These are phyloP conservation scores for Chrysosporium keratinophilum DNA, from an alignment of 2,329 filamentous ascomycete species.

Conservation along the genomic window DNA sequence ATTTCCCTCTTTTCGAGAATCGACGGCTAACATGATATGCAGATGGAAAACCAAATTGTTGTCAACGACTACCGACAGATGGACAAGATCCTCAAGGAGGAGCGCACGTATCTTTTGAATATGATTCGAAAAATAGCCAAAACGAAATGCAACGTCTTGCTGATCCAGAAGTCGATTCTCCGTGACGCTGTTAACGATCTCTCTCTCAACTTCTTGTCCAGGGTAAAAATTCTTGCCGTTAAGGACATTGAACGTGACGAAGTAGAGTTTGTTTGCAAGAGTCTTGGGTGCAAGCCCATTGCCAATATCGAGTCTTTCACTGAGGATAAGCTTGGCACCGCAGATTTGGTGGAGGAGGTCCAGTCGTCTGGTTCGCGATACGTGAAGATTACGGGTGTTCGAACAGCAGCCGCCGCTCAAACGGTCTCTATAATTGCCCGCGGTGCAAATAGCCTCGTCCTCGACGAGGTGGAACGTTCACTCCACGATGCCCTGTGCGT, in stretches of 20 bases:
- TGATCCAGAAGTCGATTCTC: slow-evolving; percentile 98
- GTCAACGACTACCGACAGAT: slow-evolving; percentile 99
- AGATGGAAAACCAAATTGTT: slow-evolving; percentile 99
- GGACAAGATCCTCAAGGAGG: slow-evolving; percentile 99
- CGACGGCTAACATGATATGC: slow-evolving; percentile 17
- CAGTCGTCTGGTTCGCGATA: slow-evolving; percentile 79
- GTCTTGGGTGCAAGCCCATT: slow-evolving; percentile 95
- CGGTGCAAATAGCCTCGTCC: slow-evolving; percentile 84
- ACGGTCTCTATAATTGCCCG: slow-evolving; percentile 92
- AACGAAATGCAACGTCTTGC: slow-evolving; percentile 95
- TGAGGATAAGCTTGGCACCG: slow-evolving; percentile 91
- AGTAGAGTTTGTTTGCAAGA: slow-evolving; percentile 99
- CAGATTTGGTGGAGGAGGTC: slow-evolving; percentile 87
- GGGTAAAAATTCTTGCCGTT: slow-evolving; percentile 87
- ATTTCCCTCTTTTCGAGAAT: slow-evolving; percentile 27
- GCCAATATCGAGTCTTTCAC: slow-evolving; percentile 97
- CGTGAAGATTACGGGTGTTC: slow-evolving; percentile 90
- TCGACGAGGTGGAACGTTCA: slow-evolving; percentile 93
- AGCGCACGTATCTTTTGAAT: slow-evolving; percentile 94
- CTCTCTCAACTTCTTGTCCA: slow-evolving; percentile 92
- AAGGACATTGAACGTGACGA: slow-evolving; percentile 99
- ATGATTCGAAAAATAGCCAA: slow-evolving; percentile 99
- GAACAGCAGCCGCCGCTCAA: slow-evolving; percentile 57
- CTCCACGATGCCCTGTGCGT: slow-evolving; percentile 97
- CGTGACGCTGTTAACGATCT: slow-evolving; percentile 96